phyloP scores from a whole-genome alignment of 352 stramenopile species.

The Detonula confervacea region DNA sequence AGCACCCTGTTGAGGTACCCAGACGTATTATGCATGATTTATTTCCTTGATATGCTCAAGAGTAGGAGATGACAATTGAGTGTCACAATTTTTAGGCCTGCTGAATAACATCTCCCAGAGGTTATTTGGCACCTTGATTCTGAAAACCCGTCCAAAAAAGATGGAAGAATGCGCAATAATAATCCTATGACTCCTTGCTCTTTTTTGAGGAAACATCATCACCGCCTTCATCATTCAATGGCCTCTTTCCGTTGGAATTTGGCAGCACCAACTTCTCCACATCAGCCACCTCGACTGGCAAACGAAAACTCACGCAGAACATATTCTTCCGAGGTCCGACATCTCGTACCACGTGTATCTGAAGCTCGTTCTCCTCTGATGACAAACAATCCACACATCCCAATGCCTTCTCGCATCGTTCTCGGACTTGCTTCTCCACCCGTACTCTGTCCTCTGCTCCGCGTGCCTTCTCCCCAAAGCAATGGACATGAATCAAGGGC shows the following conservation, averaged over 20 bases:
- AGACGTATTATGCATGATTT: no score
- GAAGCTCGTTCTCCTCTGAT: conserved; percentile 39
- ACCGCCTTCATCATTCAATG: conserved; percentile 7
- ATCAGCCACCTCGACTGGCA: conserved; percentile 80
- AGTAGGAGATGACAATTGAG: no score
- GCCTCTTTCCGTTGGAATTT: conserved; percentile 14
- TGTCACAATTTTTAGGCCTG: no score
- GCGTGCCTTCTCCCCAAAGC: conserved; percentile 86
- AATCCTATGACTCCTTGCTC: conserved; percentile 8
- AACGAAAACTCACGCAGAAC: conserved; percentile 94
- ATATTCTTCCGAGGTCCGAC: conserved; percentile 97
- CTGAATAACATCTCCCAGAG: no score
- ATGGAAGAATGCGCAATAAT: no score
- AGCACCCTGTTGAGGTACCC: no score
- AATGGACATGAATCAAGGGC: conserved; percentile 93
- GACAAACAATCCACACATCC: conserved; percentile 61
- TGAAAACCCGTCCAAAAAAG: no score
- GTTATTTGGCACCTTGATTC: no score
- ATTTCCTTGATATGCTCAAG: no score
- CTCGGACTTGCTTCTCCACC: conserved; percentile 53
- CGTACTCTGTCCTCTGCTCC: conserved; percentile 11
- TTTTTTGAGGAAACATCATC: not conserved
- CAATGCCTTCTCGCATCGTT: conserved; percentile 67
- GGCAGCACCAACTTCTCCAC: conserved; percentile 37
- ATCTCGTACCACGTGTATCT: conserved; percentile 92